Percentiles rank a stretch among this genome's conserved stretches.
Conservation (phyloP, 1,284 basidiomycete genomes). For the Heliocybe sulcata region DNA sequence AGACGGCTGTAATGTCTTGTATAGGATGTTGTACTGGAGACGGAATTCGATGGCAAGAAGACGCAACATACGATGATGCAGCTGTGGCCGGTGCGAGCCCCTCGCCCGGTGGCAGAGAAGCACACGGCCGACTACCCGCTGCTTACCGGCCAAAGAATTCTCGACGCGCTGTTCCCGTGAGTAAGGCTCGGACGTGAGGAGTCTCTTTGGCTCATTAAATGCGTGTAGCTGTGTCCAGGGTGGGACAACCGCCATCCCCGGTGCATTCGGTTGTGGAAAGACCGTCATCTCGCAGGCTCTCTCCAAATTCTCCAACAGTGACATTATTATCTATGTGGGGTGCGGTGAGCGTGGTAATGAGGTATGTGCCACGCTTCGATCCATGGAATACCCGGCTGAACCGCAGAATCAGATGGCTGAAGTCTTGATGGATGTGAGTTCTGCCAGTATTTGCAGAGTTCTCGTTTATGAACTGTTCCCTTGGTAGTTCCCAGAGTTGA, state of each 20-base stretch:
- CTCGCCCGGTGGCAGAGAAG: conserved; percentile 93
- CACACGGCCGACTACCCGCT: conserved; percentile 90
- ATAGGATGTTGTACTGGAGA: conserved; percentile 93
- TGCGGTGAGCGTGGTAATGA: conserved; percentile 93
- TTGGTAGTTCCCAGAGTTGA: conserved; percentile 87
- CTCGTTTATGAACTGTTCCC: not conserved
- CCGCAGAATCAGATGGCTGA: conserved; percentile 82
- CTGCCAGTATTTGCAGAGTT: not conserved
- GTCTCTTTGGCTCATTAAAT: conserved; percentile 3
- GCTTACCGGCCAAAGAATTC: conserved; percentile 93
- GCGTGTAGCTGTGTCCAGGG: conserved; percentile 87
- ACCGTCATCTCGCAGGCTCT: conserved; percentile 96
- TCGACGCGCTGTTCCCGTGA: conserved; percentile 95
- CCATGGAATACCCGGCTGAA: not conserved
- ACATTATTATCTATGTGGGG: conserved; percentile 99
- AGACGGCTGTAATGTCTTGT: conserved; percentile 5
- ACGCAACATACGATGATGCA: conserved; percentile 97
- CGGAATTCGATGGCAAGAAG: conserved; percentile 95
- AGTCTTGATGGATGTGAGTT: conserved; percentile 83
- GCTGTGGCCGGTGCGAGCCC: conserved; percentile 97
- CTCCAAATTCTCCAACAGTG: conserved; percentile 99
- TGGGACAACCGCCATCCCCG: conserved; percentile 98
- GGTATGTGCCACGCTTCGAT: conserved; percentile 29
- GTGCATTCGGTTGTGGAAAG: conserved; percentile 98
- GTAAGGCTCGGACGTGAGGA: conserved; percentile 15